Base-by-base conservation (phyloP, 163 green algal genomes). In the Chlorella variabilis region DNA sequence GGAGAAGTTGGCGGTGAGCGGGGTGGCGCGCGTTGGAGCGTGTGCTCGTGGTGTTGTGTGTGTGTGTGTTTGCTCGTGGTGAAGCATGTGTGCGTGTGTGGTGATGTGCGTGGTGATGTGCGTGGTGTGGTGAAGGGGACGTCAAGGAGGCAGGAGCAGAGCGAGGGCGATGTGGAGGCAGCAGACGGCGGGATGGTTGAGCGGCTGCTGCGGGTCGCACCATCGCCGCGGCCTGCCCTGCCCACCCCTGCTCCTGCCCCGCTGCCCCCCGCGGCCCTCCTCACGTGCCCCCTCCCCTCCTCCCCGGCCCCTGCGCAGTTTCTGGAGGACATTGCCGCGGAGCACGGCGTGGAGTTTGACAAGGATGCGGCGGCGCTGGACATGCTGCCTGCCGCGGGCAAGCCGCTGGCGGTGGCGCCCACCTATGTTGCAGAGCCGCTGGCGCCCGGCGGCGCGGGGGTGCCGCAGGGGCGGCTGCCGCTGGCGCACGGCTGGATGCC, bases 291-390 rank as follows among this genome's bases (percentile, higher is more conserved):
- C 36, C 65, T 21, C 34, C 0, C n/a, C n/a, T n/a, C n/a, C n/a
- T n/a, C n/a, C n/a, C n/a, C n/a, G n/a, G n/a, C n/a, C n/a, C n/a
- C n/a, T n/a, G n/a, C 20, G 34, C 77, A 83, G 77, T 51, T 77
- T 69, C 87, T 96, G 71, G 85, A 81, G 6, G 86, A 92, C 33
- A 93, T 95, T 73, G 90, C 91, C 15, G 77, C 87, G 62, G 90
- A 94, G 83, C 36, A 89, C 61, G 77, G 75, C n/a, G 89, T 93
- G 39, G 86, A 92, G 41, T 95, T 89, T 86, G 91, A 93, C 68
- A 34, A 77, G 38, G 68, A 89, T 33, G 31, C 36, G 3, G 86
- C 90, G 5, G 84, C 81, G 2, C 61, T 71, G n/a, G 87, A 92
- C 36, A 85, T 90, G 83, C 65, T 88, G 67, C 63, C 74, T 34